Percentiles rank a stretch among this genome's conserved stretches.
Conservation (phyloP, 1,139 yeast genomes). For the Saccharomyces hybrid region DNA sequence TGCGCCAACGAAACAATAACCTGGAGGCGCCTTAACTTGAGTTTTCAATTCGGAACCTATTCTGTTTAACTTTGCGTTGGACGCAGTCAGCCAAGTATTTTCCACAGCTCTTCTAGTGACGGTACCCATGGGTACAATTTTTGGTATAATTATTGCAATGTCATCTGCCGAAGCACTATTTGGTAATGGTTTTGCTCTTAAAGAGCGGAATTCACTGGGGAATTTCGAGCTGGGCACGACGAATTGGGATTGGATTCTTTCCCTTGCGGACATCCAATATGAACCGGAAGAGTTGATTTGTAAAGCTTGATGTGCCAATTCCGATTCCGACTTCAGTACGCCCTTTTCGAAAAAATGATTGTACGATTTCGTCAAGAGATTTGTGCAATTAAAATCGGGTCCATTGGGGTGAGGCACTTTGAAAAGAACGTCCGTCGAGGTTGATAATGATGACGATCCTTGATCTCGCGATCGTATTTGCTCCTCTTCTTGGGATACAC, state of each 20-base stretch:
- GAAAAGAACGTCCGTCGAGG: slow-evolving; percentile 34
- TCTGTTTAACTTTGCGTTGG: slow-evolving; percentile 77
- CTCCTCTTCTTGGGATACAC: slow-evolving; percentile 12
- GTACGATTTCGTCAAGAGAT: slow-evolving; percentile 73
- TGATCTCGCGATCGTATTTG: slow-evolving; percentile 3
- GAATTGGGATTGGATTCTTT: slow-evolving; percentile 75
- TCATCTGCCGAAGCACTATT: slow-evolving; percentile 26
- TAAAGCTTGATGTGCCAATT: slow-evolving; percentile 70
- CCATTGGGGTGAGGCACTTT: slow-evolving; percentile 93
- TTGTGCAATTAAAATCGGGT: slow-evolving; percentile 61
- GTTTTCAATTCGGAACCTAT: slow-evolving; percentile 93
- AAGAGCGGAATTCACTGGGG: slow-evolving; percentile 18
- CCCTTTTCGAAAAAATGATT: slow-evolving; percentile 67
- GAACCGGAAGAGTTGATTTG: slow-evolving; percentile 71
- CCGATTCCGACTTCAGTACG: slow-evolving; percentile 59
- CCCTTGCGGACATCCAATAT: slow-evolving; percentile 90
- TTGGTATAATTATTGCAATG: slow-evolving; percentile 76
- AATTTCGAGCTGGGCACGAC: slow-evolving; percentile 49
- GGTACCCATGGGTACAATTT: slow-evolving; percentile 88
- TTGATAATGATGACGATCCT: not conserved
- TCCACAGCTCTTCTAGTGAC: slow-evolving; percentile 95
- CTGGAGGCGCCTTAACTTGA: slow-evolving; percentile 76
- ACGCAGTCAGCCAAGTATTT: slow-evolving; percentile 95
- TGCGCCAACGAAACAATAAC: slow-evolving; percentile 92
- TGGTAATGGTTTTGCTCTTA: slow-evolving; percentile 24